These are phyloP conservation scores for Chrysanthemum makinoi DNA, from an alignment of 129 eudicot genomes.

Conservation along the genomic window DNA sequence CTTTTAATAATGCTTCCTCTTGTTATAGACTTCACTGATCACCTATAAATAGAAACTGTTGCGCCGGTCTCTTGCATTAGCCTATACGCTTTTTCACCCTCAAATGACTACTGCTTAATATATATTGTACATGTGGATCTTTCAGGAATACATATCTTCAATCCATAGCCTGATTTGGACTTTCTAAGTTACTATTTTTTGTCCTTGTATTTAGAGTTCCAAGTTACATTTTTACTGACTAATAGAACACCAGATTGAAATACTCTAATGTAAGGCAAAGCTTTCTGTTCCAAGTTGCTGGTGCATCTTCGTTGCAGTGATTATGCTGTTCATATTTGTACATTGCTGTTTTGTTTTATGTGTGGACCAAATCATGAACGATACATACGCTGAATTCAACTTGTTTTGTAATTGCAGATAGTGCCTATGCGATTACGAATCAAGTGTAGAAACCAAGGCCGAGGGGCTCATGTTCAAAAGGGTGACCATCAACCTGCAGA, in stretches of 20 bases:
- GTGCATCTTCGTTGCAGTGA: background rate
- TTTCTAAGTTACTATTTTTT: too few relatives aligned
- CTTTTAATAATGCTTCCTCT: too few relatives aligned
- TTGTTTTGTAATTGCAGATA: slow-evolving; percentile 38
- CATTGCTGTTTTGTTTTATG: background rate
- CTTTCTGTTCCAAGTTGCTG: too few relatives aligned
- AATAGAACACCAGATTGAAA: background rate
- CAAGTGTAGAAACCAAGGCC: slow-evolving; percentile 42
- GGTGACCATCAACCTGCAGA: slow-evolving; percentile 28
- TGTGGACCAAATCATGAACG: background rate
- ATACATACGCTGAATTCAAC: background rate
- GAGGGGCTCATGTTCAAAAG: slow-evolving; percentile 28
- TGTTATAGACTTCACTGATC: too few relatives aligned
- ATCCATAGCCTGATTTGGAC: too few relatives aligned
- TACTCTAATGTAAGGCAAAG: background rate
- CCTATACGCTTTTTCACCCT: background rate
- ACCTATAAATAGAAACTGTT: background rate
- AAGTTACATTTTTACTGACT: too few relatives aligned
- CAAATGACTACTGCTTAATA: background rate
- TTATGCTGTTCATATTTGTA: too few relatives aligned
- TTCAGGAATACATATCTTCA: background rate
- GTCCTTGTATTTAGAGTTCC: too few relatives aligned
- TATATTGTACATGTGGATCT: background rate
- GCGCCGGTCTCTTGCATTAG: background rate
- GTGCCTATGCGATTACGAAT: slow-evolving; percentile 61